Conservation (phyloP, 139 green algal genomes). For the Coelastrella sp. region DNA sequence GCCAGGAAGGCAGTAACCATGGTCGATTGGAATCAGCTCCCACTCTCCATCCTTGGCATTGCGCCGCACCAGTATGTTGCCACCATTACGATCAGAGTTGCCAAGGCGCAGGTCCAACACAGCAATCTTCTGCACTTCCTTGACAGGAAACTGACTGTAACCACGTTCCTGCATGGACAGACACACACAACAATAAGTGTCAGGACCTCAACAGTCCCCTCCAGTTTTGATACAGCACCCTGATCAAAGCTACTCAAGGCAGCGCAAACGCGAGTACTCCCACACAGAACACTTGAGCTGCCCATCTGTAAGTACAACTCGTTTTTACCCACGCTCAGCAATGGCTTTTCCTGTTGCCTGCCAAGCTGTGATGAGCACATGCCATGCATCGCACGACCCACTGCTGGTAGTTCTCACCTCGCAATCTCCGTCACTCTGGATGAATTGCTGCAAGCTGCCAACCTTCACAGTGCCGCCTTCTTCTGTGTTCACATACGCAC, state of each 20-base stretch:
- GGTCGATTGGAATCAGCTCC: constrained; percentile 76
- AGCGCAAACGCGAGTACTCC: no score
- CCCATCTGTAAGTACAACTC: no score
- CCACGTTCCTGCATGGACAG: constrained; percentile 56
- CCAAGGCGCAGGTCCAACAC: constrained; percentile 71
- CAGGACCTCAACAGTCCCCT: no score
- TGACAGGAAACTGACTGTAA: constrained; percentile 55
- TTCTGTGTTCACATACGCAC: constrained; percentile 46
- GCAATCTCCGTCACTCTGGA: constrained; percentile 66
- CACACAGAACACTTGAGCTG: no score
- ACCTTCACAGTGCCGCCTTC: constrained; percentile 56
- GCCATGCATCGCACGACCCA: no score
- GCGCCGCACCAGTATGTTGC: constrained; percentile 72
- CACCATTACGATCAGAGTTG: constrained; percentile 79
- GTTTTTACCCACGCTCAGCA: no score
- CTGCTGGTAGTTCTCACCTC: constrained; percentile 57
- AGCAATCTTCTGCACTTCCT: constrained; percentile 74
- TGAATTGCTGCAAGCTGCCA: constrained; percentile 76
- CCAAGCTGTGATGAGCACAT: no score
- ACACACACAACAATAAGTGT: no score
- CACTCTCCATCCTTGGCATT: constrained; percentile 35
- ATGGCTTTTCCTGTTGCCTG: no score
- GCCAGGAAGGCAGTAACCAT: constrained; percentile 71
- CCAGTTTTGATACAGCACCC: no score
- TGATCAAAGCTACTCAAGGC: no score